These are phyloP conservation scores for Rhodotorula taiwanensis DNA, from an alignment of 768 basidiomycete species.

Conservation along the genomic window DNA sequence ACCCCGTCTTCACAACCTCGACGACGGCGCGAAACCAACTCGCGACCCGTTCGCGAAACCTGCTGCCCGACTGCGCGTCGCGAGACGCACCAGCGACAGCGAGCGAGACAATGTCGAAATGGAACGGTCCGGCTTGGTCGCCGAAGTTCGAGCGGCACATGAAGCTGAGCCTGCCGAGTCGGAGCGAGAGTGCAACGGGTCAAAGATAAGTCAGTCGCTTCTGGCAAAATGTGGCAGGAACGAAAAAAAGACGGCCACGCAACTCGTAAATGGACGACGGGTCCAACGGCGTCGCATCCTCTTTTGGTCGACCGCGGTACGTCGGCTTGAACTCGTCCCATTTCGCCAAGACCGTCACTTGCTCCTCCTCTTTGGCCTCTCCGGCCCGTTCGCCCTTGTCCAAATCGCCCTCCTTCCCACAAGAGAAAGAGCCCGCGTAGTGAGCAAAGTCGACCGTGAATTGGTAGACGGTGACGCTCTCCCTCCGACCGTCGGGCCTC, in stretches of 20 bases:
- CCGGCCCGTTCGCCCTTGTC: not conserved
- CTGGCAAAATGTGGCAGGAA: no score
- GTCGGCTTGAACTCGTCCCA: slow-evolving; percentile 35
- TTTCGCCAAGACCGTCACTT: slow-evolving; percentile 9
- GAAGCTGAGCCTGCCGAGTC: slow-evolving; percentile 24
- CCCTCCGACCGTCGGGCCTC: slow-evolving; percentile 32
- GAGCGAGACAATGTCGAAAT: slow-evolving; percentile 16
- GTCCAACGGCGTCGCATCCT: slow-evolving; percentile 32
- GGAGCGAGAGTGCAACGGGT: no score
- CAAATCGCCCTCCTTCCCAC: not conserved
- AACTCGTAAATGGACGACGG: slow-evolving; percentile 35
- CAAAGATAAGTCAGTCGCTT: no score
- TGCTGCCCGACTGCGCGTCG: no score
- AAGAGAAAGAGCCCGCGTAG: no score
- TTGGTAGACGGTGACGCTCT: slow-evolving; percentile 35
- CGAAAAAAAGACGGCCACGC: not conserved
- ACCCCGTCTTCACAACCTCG: not conserved
- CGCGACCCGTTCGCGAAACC: no score
- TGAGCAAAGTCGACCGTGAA: slow-evolving; percentile 13
- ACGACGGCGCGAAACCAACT: no score
- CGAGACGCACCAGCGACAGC: not conserved
- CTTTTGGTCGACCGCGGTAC: slow-evolving; percentile 32
- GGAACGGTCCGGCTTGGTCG: slow-evolving; percentile 36
- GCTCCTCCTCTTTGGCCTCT: not conserved
- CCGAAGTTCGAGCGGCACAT: slow-evolving; percentile 41